Base-by-base conservation (phyloP, 2,329 filamentous ascomycete species). In the Sporothrix dimorphospora region DNA sequence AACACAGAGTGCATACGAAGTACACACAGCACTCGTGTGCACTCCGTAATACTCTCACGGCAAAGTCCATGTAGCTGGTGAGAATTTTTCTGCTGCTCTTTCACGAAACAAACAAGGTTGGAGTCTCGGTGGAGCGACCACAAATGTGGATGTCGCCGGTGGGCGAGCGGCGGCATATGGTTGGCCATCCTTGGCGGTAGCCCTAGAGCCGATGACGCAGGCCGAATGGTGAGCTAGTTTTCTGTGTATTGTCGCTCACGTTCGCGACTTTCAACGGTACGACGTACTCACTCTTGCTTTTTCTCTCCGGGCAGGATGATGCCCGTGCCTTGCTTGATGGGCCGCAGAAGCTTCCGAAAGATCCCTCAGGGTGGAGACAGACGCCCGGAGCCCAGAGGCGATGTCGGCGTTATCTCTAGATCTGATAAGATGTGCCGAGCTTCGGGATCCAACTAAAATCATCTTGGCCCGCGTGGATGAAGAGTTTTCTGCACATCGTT, bases 371-470 rank as follows among this genome's bases (percentile, higher is more conserved):
- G 71, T 71, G 59, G 71, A 72, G 72, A 47, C 47, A 74, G 73
- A 63, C 69, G 74, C 55, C 16, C 19, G 47, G 40, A 55, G 38
- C 57, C 21, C 38, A 30, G n/a, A 40, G 75, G 79, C 82, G 81
- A 82, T 80, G 81, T 84, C 82, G 83, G 83, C 77, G 76, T 85
- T 84, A 87, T 86, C 84, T 83, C 80, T 76, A 80, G 83, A 86
- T 86, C 84, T 81, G 83, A 86, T 86, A 85, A 86, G 84, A 86
- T 86, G 51, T 40, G 38, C 53, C 40, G 45, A 51, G 49, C 49
- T n/a, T 38, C 19, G 47, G 16, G 57, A 34, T n/a, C 47, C 71
- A 70, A 63, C 42, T 38, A 69, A 53, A 68, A 38, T 27, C 42
- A 38, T 24, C 9, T 27, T 65, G 59, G 12, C 59, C 21, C 59